phyloP scores from a whole-genome alignment of 2,329 filamentous ascomycete species.

The Cordyceps pruinosa region DNA sequence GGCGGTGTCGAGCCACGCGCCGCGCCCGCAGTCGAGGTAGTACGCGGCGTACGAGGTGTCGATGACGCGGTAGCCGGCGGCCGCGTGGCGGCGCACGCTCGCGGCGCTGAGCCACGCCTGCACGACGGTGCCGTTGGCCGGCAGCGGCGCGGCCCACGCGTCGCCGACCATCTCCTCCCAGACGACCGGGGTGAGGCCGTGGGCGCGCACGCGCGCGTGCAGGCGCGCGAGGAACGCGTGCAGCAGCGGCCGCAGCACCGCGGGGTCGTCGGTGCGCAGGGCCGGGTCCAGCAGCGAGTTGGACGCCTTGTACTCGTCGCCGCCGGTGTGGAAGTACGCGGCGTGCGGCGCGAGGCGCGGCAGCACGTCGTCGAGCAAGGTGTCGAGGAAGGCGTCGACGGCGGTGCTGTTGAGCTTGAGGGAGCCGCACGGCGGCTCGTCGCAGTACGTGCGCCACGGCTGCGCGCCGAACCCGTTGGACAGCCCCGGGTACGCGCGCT shows the following conservation, averaged over 20 bases:
- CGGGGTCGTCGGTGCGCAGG: conserved; percentile 57
- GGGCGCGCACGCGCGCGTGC: conserved; percentile 55
- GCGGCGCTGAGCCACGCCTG: conserved; percentile 68
- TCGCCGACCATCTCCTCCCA: conserved; percentile 82
- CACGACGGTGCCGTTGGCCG: conserved; percentile 60
- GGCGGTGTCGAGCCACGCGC: conserved; percentile 66
- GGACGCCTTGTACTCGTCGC: conserved; percentile 77
- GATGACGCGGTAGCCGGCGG: conserved; percentile 61
- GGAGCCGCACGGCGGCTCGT: conserved; percentile 59
- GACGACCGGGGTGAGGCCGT: conserved; percentile 65
- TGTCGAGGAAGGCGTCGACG: conserved; percentile 66
- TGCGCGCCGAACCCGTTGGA: conserved; percentile 55
- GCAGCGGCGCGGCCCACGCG: conserved; percentile 69
- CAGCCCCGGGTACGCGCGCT: conserved; percentile 61
- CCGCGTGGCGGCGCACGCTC: conserved; percentile 53
- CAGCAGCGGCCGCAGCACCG: conserved; percentile 65
- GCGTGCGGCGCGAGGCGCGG: conserved; percentile 64
- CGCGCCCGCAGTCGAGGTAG: conserved; percentile 79
- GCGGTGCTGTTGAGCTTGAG: conserved; percentile 68
- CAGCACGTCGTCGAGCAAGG: conserved; percentile 65
- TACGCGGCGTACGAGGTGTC: conserved; percentile 66
- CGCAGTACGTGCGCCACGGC: conserved; percentile 54
- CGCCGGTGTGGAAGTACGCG: conserved; percentile 76
- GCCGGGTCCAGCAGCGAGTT: conserved; percentile 67
- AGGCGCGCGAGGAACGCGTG: conserved; percentile 69